phyloP scores from a whole-genome alignment of 139 green algal genomes.

The Picochlorum sp. region DNA sequence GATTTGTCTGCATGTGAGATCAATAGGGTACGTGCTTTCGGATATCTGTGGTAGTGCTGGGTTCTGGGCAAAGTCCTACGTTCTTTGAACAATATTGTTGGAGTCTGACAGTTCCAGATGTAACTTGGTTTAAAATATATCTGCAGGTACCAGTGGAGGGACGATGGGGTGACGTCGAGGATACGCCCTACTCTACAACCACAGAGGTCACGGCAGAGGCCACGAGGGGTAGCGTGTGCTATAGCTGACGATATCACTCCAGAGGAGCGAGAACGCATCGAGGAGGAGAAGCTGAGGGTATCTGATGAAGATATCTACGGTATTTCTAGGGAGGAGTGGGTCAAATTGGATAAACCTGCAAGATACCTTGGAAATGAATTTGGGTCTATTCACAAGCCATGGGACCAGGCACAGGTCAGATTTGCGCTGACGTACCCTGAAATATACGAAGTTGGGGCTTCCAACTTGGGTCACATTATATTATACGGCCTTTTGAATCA shows the following conservation, averaged over 20 bases:
- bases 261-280: slow-evolving; percentile 5
- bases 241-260: background rate
- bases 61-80: too few species aligned
- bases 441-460: slow-evolving; percentile 61
- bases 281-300: slow-evolving; percentile 14
- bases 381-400: slow-evolving; percentile 67
- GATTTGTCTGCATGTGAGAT: too few species aligned
- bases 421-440: slow-evolving; percentile 70
- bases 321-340: slow-evolving; percentile 37
- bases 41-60: too few species aligned
- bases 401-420: slow-evolving; percentile 38
- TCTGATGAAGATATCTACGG: slow-evolving; percentile 37
- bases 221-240: background rate
- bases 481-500: slow-evolving; percentile 62
- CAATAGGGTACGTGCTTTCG: too few species aligned
- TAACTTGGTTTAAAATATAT: too few species aligned
- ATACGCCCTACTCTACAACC: background rate
- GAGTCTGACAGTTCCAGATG: too few species aligned
- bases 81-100: too few species aligned
- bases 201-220: background rate
- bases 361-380: slow-evolving; percentile 74
- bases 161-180: background rate
- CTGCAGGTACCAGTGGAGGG: background rate
- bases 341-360: slow-evolving; percentile 33
- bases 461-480: slow-evolving; percentile 70